Base-by-base conservation (phyloP, 2,329 filamentous ascomycete genomes). In the Hymenotorrendiella dingleyae region DNA sequence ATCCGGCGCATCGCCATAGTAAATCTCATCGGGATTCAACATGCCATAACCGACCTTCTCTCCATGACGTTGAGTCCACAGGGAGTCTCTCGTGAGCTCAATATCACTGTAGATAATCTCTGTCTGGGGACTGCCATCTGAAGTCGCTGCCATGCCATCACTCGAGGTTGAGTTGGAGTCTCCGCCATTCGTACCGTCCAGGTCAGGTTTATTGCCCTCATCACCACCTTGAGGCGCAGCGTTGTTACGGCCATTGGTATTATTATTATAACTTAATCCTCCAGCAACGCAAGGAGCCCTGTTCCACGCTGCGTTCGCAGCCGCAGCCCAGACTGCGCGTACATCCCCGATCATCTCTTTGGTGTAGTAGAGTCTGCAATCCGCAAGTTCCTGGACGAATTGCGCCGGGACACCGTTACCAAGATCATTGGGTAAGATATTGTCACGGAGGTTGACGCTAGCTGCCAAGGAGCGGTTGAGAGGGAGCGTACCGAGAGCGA, bases 301-400 rank as follows among this genome's bases (percentile, higher is more conserved):
- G 4, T 64, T 65, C 60, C 67, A 72, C 1, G 63, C 62, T 1
- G 64, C 57, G 4, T 61, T 58, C 1, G 62, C 61, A 24, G 66
- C 68, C 20, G 62, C 65, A 23, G 62, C 63, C 79, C 80, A 83
- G 20, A 76, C 54, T n/a, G 61, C 63, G 2, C 65, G 65, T 2
- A 74, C 67, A 44, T 78, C 67, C 2, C 67, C 59, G 23, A 76
- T 60, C 61, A 77, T 80, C 2, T 66, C 59, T 12, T 67, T 56
- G 2, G 78, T 79, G 46, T 74, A 82, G 55, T 71, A 84, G 11
- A 82, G 58, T 4, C 78, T 67, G 49, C 79, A 84, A 50, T 78
- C 73, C 0, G 79, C 73, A 1, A 75, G 69, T 48, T 81, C 73
- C 42, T 78, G 75, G 2, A 74, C 61, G 54, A 82, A 84, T 52